These are phyloP conservation scores for Allomyces javanicus DNA, from an alignment of 192 early-diverging fungal species.

Conservation along the genomic window DNA sequence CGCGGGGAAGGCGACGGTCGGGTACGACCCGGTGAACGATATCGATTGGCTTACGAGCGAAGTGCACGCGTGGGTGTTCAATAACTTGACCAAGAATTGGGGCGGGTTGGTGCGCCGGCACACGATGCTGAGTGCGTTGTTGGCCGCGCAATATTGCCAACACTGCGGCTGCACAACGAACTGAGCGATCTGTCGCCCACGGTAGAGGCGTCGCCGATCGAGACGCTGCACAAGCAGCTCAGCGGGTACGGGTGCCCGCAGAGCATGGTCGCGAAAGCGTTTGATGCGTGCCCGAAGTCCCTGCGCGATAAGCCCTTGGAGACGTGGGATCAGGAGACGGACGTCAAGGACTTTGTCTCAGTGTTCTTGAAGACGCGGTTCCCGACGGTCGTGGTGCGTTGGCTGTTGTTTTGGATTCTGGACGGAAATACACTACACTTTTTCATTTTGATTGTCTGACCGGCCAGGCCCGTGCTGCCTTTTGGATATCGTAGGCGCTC, in stretches of 20 bases:
- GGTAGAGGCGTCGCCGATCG: constrained; percentile 14
- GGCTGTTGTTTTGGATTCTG: no score
- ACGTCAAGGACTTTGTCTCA: constrained; percentile 30
- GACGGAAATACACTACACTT: no score
- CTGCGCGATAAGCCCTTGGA: constrained; percentile 33
- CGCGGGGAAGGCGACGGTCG: constrained; percentile 48
- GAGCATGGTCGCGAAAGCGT: constrained; percentile 11
- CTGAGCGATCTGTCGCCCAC: constrained; percentile 12
- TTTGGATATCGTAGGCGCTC: constrained; percentile 21
- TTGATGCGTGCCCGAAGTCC: constrained; percentile 21
- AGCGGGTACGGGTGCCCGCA: constrained; percentile 19
- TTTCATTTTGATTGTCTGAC: no score
- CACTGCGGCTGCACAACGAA: no score
- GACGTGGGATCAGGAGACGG: constrained; percentile 39
- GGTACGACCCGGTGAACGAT: constrained; percentile 67
- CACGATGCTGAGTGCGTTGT: not conserved
- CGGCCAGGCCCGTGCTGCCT: no score
- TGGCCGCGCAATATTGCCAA: no score
- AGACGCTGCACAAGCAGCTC: constrained; percentile 21
- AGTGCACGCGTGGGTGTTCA: constrained; percentile 54
- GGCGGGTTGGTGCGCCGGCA: constrained; percentile 43
- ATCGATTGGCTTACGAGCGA: constrained; percentile 60
- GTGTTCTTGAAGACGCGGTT: constrained; percentile 57
- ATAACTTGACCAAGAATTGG: constrained; percentile 54
- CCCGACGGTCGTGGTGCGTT: constrained; percentile 48